Conservation (phyloP, 1,284 basidiomycete genomes). For the Cutaneotrichosporon sp. region DNA sequence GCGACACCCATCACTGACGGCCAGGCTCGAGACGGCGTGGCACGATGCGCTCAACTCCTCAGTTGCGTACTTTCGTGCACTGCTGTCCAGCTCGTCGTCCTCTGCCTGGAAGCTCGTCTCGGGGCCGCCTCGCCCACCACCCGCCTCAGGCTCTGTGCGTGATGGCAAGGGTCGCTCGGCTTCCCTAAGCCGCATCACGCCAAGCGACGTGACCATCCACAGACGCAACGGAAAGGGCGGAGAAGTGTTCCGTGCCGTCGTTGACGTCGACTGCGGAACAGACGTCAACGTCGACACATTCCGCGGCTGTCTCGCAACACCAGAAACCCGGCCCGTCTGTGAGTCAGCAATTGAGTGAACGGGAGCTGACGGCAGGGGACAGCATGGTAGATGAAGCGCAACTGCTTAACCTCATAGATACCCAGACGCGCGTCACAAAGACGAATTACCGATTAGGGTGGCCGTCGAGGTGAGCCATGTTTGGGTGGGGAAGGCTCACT, state of each 20-base stretch:
- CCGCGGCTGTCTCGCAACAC: conserved; percentile 76
- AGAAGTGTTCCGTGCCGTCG: conserved; percentile 77
- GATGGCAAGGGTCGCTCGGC: conserved; percentile 29
- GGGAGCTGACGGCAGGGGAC: conserved; percentile 63
- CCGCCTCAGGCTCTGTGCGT: conserved; percentile 29
- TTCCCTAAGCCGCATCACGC: conserved; percentile 41
- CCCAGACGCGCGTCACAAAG: conserved; percentile 77
- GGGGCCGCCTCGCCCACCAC: conserved; percentile 34
- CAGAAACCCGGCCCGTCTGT: conserved; percentile 77
- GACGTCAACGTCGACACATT: conserved; percentile 72
- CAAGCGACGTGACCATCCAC: conserved; percentile 54
- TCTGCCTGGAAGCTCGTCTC: conserved; percentile 53
- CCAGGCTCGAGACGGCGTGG: conserved; percentile 52
- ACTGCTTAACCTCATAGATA: conserved; percentile 81
- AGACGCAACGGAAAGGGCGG: conserved; percentile 57
- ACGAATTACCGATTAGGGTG: conserved; percentile 91
- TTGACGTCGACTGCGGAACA: conserved; percentile 70
- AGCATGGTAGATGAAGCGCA: conserved; percentile 82
- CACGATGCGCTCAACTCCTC: conserved; percentile 46
- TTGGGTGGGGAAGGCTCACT: conserved; percentile 19
- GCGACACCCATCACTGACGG: background rate
- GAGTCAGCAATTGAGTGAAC: conserved; percentile 25
- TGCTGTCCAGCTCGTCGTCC: conserved; percentile 48
- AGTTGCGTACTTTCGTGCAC: conserved; percentile 48
- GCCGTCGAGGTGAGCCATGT: conserved; percentile 79